Conservation (phyloP, 2,329 filamentous ascomycete genomes). For the Epichloe festucae region DNA sequence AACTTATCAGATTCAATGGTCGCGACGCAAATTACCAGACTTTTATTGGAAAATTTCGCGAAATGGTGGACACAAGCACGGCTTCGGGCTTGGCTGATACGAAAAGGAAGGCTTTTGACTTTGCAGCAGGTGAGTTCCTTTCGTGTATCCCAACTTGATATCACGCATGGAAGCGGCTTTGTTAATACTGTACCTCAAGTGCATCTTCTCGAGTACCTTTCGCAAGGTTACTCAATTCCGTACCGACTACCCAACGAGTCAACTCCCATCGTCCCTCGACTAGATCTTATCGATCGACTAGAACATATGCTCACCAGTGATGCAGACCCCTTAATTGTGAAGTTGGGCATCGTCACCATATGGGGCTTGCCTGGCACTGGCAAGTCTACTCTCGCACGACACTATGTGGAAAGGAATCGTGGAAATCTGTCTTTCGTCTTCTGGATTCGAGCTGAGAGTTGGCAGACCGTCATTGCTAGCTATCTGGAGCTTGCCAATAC, state of each 20-base stretch:
- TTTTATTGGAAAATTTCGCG: conserved; percentile 12
- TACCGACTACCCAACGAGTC: conserved; percentile 9
- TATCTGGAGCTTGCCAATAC: conserved; percentile 13
- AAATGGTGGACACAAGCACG: conserved; percentile 10
- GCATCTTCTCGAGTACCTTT: conserved; percentile 9
- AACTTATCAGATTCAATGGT: conserved; percentile 13
- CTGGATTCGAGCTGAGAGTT: conserved; percentile 15
- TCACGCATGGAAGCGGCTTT: background rate
- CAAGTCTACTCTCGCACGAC: conserved; percentile 13
- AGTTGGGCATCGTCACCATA: conserved; percentile 12
- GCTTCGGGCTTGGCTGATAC: conserved; percentile 8
- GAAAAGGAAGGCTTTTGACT: conserved; percentile 11
- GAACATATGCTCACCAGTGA: conserved; percentile 9
- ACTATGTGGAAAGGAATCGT: conserved; percentile 12
- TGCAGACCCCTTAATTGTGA: conserved; percentile 2
- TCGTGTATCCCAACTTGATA: background rate
- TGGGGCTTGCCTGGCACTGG: conserved; percentile 12
- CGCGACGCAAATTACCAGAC: conserved; percentile 13
- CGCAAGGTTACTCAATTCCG: conserved; percentile 9
- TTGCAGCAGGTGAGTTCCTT: conserved; percentile 7
- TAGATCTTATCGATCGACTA: conserved; percentile 9
- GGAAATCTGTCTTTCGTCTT: conserved; percentile 13
- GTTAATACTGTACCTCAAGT: conserved; percentile 3
- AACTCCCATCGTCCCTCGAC: conserved; percentile 7
- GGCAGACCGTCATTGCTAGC: conserved; percentile 15